A percentile compares a stretch with the other conserved stretches of the same genome.
phyloP scores from a whole-genome alignment of 148 eudicot genomes.

The Tetragonia tetragonoides region DNA sequence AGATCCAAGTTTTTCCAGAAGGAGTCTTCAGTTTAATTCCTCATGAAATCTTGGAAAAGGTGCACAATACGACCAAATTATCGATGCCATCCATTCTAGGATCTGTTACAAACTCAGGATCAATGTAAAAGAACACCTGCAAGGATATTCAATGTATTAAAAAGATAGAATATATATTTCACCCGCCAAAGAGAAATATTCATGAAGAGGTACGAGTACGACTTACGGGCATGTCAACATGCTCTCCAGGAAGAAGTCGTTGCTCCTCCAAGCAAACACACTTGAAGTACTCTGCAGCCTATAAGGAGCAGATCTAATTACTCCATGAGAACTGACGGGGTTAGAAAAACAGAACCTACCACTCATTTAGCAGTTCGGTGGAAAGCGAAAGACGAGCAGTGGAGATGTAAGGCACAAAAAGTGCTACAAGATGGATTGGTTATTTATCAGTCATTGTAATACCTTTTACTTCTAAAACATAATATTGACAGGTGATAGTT shows the following conservation, averaged over 20 bases:
- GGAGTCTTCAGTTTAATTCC: constrained; percentile 16
- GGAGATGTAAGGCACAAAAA: background rate
- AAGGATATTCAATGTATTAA: background rate
- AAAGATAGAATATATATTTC: background rate
- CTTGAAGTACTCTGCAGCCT: constrained; percentile 95
- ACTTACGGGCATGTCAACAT: constrained; percentile 97
- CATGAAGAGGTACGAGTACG: constrained; percentile 4
- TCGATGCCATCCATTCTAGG: constrained; percentile 84
- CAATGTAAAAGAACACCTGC: constrained; percentile 78
- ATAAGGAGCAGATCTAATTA: constrained; percentile 18
- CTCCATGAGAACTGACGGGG: background rate
- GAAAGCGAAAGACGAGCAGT: background rate
- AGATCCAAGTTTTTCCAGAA: background rate
- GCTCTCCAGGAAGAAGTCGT: constrained; percentile 92
- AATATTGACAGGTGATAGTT: background rate
- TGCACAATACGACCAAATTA: constrained; percentile 62
- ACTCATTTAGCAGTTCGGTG: background rate
- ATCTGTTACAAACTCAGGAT: constrained; percentile 83
- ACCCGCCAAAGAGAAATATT: background rate
- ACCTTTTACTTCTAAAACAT: background rate
- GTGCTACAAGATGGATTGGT: background rate
- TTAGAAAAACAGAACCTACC: background rate
- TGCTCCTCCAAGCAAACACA: constrained; percentile 97
- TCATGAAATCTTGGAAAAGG: constrained; percentile 67
- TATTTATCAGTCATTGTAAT: background rate